Percentiles rank a stretch among this genome's conserved stretches.
These are phyloP conservation scores for Ustilago shanxiensis DNA, from an alignment of 1,284 basidiomycete genomes.

Conservation along the genomic window DNA sequence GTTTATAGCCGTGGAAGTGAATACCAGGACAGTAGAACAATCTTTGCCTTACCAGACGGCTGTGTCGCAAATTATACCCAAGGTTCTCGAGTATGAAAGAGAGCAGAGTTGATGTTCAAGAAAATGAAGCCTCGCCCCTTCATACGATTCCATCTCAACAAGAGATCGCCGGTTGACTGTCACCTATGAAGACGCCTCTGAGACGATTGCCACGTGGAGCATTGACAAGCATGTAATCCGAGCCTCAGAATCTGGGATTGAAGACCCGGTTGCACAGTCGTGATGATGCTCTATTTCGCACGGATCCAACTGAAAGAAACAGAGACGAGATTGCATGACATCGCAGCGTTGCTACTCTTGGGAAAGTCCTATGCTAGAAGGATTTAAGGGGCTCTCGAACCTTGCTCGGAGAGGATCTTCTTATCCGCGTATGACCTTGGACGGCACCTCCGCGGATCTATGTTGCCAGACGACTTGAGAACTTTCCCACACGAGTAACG, in stretches of 20 bases:
- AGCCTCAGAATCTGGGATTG: not conserved
- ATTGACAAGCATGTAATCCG: not conserved
- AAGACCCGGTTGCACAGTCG: not conserved
- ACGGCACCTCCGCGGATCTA: constrained; percentile 2
- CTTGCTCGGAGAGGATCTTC: constrained; percentile 1
- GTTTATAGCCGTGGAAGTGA: no score
- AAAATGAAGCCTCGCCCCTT: no score
- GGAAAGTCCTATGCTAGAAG: no score
- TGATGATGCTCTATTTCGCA: no score
- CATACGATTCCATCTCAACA: no score
- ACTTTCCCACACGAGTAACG: not conserved
- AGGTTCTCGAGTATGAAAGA: no score
- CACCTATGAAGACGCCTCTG: not conserved
- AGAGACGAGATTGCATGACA: no score
- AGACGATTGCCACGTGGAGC: not conserved
- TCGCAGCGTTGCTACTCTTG: not conserved
- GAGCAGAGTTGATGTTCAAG: not conserved
- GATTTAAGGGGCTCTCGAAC: no score
- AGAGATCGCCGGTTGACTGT: not conserved
- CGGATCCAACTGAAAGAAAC: no score
- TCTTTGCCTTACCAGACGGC: no score
- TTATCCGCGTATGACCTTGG: constrained; percentile 1
- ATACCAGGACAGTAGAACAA: no score
- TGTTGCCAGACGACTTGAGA: not conserved
- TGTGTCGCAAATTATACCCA: no score